phyloP scores from a whole-genome alignment of 2,329 filamentous ascomycete species.

The Waltergamsia citrina region DNA sequence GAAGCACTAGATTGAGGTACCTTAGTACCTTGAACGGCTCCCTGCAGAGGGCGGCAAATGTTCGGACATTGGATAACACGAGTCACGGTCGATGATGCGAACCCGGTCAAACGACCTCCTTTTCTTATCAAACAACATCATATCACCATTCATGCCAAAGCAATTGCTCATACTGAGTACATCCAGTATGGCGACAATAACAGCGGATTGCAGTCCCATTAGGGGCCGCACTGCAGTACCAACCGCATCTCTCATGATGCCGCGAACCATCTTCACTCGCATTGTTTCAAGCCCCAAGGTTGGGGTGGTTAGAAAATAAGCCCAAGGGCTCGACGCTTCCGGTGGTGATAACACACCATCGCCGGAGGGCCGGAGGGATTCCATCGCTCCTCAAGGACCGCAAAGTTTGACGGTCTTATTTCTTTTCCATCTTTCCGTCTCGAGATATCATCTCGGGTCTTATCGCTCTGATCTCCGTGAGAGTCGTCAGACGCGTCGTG shows the following conservation, averaged over 20 bases:
- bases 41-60: constrained; percentile 2
- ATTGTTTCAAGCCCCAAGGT: constrained; percentile 39
- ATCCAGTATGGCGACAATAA: constrained; percentile 10
- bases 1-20: too few species aligned
- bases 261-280: constrained; percentile 3
- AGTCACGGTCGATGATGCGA: neutral
- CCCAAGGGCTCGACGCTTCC: constrained; percentile 5
- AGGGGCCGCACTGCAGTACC: neutral
- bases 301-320: constrained; percentile 36
- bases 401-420: neutral
- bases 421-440: neutral
- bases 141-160: constrained; percentile 1
- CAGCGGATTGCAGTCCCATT: neutral
- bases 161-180: constrained; percentile 1
- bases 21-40: too few species aligned
- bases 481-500: constrained; percentile 1
- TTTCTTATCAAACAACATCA: constrained; percentile 3
- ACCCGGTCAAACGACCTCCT: neutral
- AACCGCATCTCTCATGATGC: constrained; percentile 3
- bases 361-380: neutral
- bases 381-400: neutral
- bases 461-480: neutral
- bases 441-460: neutral
- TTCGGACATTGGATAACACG: constrained; percentile 3
- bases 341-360: neutral